Conservation (phyloP, 108 stramenopile species). For the Schizochytrium sp. region DNA sequence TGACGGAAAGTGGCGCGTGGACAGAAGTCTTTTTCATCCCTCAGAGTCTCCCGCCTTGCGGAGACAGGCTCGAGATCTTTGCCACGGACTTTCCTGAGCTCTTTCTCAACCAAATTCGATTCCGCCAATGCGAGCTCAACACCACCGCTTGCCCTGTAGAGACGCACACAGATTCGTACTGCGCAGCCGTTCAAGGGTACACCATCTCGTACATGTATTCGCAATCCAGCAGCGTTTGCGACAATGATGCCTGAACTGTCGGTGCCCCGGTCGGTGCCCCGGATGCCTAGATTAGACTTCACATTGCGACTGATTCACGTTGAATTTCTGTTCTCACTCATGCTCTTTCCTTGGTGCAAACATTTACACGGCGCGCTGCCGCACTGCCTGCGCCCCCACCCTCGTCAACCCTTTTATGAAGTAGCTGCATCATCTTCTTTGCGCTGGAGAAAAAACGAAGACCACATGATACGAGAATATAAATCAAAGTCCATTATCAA, state of each 20-base stretch:
- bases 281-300: too few species aligned
- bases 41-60: neutral
- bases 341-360: too few species aligned
- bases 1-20: neutral
- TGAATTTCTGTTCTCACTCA: too few species aligned
- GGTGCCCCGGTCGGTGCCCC: too few species aligned
- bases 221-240: neutral
- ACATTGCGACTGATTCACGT: too few species aligned
- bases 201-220: neutral
- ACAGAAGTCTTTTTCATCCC: neutral
- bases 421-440: too few species aligned
- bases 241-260: neutral
- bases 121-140: neutral
- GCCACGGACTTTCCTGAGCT: neutral
- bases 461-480: too few species aligned
- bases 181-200: neutral
- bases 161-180: neutral
- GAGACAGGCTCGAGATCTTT: neutral
- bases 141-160: neutral
- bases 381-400: too few species aligned
- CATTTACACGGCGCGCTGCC: too few species aligned
- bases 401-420: too few species aligned
- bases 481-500: neutral
- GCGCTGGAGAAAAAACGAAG: too few species aligned
- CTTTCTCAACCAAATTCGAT: neutral